Percentiles rank a stretch among this genome's conserved stretches.
Conservation (phyloP, 768 basidiomycete species). For the Hirschioporus abietinus region DNA sequence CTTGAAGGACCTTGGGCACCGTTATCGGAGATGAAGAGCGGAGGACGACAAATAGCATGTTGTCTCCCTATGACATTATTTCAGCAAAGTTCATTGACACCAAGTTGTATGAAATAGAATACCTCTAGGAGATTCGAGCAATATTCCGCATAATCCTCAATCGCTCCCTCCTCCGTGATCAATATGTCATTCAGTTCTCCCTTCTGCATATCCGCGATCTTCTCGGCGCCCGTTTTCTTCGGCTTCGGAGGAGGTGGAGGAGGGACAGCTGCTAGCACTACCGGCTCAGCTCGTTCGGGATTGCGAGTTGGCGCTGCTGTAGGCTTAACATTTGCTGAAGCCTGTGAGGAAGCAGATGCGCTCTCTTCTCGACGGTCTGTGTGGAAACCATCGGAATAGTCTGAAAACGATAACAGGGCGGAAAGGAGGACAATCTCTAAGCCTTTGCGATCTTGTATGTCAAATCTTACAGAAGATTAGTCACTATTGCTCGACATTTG, state of each 20-base stretch:
- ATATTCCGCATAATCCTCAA: slow-evolving; percentile 66
- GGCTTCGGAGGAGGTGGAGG: slow-evolving; percentile 16
- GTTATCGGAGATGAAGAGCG: slow-evolving; percentile 55
- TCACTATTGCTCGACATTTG: background rate
- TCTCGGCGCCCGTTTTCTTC: slow-evolving; percentile 60
- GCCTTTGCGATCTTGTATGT: slow-evolving; percentile 80
- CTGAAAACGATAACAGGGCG: slow-evolving; percentile 72
- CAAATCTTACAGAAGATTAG: slow-evolving; percentile 47
- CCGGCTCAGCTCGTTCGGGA: background rate
- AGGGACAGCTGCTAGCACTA: slow-evolving; percentile 4
- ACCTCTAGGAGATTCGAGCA: slow-evolving; percentile 61
- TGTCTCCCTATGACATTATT: slow-evolving; percentile 51
- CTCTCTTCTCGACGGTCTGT: slow-evolving; percentile 5
- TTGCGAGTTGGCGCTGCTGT: background rate
- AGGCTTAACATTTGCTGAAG: slow-evolving; percentile 18
- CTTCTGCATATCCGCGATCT: slow-evolving; percentile 64
- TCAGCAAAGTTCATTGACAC: background rate
- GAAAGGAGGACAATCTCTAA: slow-evolving; percentile 78
- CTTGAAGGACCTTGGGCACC: slow-evolving; percentile 74
- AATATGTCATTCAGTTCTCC: slow-evolving; percentile 75
- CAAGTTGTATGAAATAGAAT: slow-evolving; percentile 1
- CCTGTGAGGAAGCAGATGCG: slow-evolving; percentile 6
- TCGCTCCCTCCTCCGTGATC: slow-evolving; percentile 57
- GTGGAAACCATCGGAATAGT: slow-evolving; percentile 55
- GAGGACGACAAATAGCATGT: slow-evolving; percentile 74